Evolutionary conservation across 192 early-diverging fungal species (phyloP), one percentile per base, ranked within the genome.

Genomic region (Coemansia sp.): DNA sequence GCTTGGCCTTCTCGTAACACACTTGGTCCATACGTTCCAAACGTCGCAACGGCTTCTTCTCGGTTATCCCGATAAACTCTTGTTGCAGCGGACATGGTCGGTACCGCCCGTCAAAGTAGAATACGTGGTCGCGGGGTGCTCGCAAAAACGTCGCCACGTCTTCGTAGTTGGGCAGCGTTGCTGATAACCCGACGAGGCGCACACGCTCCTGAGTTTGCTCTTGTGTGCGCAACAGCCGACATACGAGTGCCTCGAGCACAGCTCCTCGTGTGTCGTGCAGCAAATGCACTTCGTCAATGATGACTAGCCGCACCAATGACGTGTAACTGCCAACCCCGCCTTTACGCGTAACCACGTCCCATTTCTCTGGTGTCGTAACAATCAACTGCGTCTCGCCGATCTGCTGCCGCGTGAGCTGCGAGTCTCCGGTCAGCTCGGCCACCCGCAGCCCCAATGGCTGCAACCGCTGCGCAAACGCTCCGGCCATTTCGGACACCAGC

Each of bases 311-410:
- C 8, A 97, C 95, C 9, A 95, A 79, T 57, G 91, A 88, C 29
- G 92, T 94, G 81, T 96, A 95, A 58, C 89, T 91, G 59, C 89
- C 84, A 73, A 92, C 97, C 5, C 94, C 92, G 23, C 92, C 94
- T 75, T 97, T 97, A 63, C 97, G 91, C 37, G 97, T 98, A 32
- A 95, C 92, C 25, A 98, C 91, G 75, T 98, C 97, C 97, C 97
- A 98, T 71, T 98, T 98, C 74, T 98, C 97, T 8, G 97, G 97
- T 3, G 97, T 98, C 2, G 97, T 98, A 29, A 98, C 90, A 70
- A 98, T 98, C 69, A 98, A 88, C 60, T 98, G 94, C 2, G 97
- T 98, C 50, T 94, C 92, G 8, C 94, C 83, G 53, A 98, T 95
- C 76, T 98, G 94, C 69, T 92, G 89, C 73, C 97, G 96, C n/a